Conservation (phyloP, 2,329 filamentous ascomycete genomes). For the Pseudocercospora musae region DNA sequence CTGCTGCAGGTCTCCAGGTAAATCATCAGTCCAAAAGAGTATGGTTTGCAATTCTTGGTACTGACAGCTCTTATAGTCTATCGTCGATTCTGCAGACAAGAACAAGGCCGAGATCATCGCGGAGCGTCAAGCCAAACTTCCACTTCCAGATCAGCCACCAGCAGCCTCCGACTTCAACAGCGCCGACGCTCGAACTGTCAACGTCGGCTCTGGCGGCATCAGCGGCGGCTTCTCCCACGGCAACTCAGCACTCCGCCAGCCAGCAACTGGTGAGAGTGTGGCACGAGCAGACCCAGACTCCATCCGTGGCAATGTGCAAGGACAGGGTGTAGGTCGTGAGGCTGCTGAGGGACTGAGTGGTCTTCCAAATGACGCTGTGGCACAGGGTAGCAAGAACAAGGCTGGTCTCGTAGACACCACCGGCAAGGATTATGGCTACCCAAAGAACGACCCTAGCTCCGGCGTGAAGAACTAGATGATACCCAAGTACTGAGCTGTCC, state of each 20-base stretch:
- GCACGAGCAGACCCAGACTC: constrained; percentile 50
- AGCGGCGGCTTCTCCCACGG: constrained; percentile 40
- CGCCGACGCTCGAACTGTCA: constrained; percentile 63
- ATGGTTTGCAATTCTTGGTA: background rate
- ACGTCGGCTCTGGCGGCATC: constrained; percentile 63
- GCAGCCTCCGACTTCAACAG: constrained; percentile 76
- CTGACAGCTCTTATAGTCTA: constrained; percentile 18
- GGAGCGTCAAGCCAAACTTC: constrained; percentile 67
- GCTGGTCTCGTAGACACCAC: constrained; percentile 42
- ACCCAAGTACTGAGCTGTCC: background rate
- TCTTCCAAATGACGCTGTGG: constrained; percentile 59
- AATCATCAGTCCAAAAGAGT: background rate
- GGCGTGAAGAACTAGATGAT: background rate
- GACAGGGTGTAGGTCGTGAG: constrained; percentile 57
- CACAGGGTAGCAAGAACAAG: constrained; percentile 45
- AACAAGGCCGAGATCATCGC: constrained; percentile 65
- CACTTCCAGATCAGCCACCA: constrained; percentile 74
- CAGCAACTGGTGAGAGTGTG: constrained; percentile 53
- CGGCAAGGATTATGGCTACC: constrained; percentile 42
- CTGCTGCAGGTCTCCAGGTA: constrained; percentile 49
- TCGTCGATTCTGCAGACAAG: constrained; percentile 32
- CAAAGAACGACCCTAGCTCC: constrained; percentile 40
- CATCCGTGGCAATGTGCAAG: constrained; percentile 50
- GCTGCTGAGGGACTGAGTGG: constrained; percentile 56
- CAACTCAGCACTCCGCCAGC: constrained; percentile 46